Base-by-base conservation (phyloP, 2,329 filamentous ascomycete species). In the Penicillium paneum region DNA sequence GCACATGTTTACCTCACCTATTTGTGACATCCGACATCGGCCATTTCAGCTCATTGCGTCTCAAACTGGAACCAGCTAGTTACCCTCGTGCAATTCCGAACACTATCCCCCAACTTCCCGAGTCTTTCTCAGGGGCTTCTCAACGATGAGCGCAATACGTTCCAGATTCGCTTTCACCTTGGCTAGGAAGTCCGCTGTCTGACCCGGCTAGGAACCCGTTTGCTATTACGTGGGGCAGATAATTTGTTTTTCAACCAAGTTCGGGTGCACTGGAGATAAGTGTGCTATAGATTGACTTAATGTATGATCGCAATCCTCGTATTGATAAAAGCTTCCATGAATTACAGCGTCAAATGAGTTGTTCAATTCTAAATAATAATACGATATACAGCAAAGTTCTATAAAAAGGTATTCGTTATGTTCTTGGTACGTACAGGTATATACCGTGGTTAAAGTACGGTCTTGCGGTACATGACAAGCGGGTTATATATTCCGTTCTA, bases 1-100 rank as follows among this genome's bases (percentile, higher is more conserved):
- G 1, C 5, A 19, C 8, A 34, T 17, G 1, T n/a, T n/a, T 11
- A 8, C 43, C 3, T 35, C n/a, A 31, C 46, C 50, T 59, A 8
- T 40, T 65, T 0, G 57, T 54, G 5, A 61, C 61, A 21, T 61
- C 47, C 12, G 53, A 65, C 17, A 32, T 38, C 10, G 63, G 52
- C 3, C 61, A 65, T 46, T 60, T 65, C 26, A 54, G 57, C 8
- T 64, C 10, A 41, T 11, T 56, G 55, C 15, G 51, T 64, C 38
- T 6, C 57, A 57, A 28, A 54, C 42, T 11, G 59, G 57, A n/a
- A 44, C 57, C 32, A 64, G 61, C 36, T 53, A 55, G 6, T 5
- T 24, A 24, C 52, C 4, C 53, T 64, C 26, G 53, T 56, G 1
- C 51, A 46, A 4, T 32, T 64, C 31, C 61, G 59, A 29, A 52